A percentile compares a stretch with the other conserved stretches of the same genome.
Conservation (phyloP, 78 protist genomes). For the Dictyostelium citrinum region DNA sequence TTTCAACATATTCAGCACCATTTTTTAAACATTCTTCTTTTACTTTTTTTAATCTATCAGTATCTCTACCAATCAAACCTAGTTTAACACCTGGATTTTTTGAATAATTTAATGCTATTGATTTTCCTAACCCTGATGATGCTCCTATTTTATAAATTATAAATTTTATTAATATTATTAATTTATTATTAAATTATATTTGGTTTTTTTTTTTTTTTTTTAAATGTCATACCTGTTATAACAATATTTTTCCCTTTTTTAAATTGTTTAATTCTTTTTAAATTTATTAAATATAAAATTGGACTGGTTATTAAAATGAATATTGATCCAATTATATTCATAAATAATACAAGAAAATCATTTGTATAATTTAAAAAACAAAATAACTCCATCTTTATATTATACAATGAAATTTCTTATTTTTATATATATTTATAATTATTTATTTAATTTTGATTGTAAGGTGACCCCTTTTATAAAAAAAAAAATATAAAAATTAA, state of each 20-base stretch:
- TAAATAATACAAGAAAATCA: neutral
- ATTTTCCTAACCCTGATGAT: constrained; percentile 9
- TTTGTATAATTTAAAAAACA: neutral
- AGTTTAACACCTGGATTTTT: neutral
- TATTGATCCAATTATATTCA: neutral
- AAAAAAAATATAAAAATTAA: no score
- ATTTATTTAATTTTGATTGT: no score
- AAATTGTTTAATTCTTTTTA: neutral
- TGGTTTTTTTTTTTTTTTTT: no score
- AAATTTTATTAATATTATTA: neutral
- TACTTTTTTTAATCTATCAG: neutral
- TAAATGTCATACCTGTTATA: neutral
- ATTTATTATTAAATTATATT: no score
- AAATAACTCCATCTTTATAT: neutral
- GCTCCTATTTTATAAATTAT: constrained; percentile 13
- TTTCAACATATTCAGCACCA: neutral
- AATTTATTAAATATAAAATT: neutral
- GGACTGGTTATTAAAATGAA: neutral
- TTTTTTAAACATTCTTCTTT: neutral
- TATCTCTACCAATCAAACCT: neutral
- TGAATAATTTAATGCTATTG: constrained; percentile 7
- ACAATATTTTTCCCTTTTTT: neutral
- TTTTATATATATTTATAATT: no score
- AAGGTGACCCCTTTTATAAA: no score
- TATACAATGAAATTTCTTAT: no score